Evolutionary conservation across 1,284 basidiomycete genomes (phyloP).

Genomic region (Neolentinus lepideus): DNA sequence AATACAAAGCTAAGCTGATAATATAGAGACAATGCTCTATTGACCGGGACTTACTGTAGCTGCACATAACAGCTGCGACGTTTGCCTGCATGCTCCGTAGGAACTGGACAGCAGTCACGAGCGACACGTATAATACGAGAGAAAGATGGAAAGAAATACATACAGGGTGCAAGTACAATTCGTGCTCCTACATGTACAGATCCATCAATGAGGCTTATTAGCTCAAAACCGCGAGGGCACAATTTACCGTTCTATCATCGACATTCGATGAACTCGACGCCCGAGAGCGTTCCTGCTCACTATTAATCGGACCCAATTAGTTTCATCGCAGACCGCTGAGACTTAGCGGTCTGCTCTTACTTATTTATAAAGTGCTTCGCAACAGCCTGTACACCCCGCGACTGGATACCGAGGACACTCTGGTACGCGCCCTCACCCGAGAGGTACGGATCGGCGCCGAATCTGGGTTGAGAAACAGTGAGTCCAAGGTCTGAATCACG

Average conservation of each 20-base stretch:
- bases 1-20: slow-evolving; percentile 1
- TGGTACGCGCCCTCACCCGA: slow-evolving; percentile 55
- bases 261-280: slow-evolving; percentile 48
- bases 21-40: too few species aligned
- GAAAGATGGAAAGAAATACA: slow-evolving; percentile 10
- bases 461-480: too few species aligned
- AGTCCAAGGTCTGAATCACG: too few species aligned
- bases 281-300: slow-evolving; percentile 53
- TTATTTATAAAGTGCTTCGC: slow-evolving; percentile 64
- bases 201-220: slow-evolving; percentile 1
- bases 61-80: slow-evolving; percentile 66
- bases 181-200: slow-evolving; percentile 35
- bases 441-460: slow-evolving; percentile 56
- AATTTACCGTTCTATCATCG: slow-evolving; percentile 48
- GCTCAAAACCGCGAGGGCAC: neutral
- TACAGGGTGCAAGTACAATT: slow-evolving; percentile 47
- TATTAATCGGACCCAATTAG: slow-evolving; percentile 5
- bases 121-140: slow-evolving; percentile 5
- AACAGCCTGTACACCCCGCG: slow-evolving; percentile 47
- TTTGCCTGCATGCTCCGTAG: slow-evolving; percentile 56
- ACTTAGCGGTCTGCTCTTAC: slow-evolving; percentile 12
- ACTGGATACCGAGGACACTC: slow-evolving; percentile 54
- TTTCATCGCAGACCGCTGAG: neutral
- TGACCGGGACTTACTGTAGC: slow-evolving; percentile 45
- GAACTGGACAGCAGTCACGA: slow-evolving; percentile 30